Base-by-base conservation (phyloP, 2,329 filamentous ascomycete species). In the Cladobotryum protrusum region DNA sequence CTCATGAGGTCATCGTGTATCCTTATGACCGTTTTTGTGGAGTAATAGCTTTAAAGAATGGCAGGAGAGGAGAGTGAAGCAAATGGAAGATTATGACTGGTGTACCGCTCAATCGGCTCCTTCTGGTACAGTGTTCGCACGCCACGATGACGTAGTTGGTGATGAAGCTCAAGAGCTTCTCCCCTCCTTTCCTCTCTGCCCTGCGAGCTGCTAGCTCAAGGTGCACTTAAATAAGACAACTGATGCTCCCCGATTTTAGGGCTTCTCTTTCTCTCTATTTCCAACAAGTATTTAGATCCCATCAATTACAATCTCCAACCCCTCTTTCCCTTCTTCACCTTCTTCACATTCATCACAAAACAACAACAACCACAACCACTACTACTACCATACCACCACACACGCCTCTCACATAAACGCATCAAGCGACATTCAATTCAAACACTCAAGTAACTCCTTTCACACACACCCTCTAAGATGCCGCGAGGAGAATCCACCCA, bases 401-500 rank as follows among this genome's bases (percentile, higher is more conserved):
- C 13, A 37, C 14, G 7, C 14, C 37, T 18, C 35, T 29, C 47
- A 50, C 29, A 34, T 42, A 29, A 29, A 6, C 24, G 24, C 24
- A 29, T 29, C 24, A 29, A 6, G 24, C 24, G 24, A 29, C 24
- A 29, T 39, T 45, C 49, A 43, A 8, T 9, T 43, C 17, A 13
- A 47, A 52, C 50, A 50, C 53, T 46, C 47, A 46, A 48, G 54
- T 43, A 49, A 49, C 45, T 52, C 53, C 20, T 43, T 42, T 51
- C 54, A 47, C 42, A 50, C 42, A 50, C 50, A 46, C 46, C 51
- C 47, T 47, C 54, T 69, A 78, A 62, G 54, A 89, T 89, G 85
- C 71, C 82, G 68, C 85, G 85, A 67, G 86, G 85, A 73, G 86
- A 88, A 73, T 77, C 79, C 57, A 67, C 69, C 54, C 79, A 85